These are phyloP conservation scores for Sporisorium graminicola DNA, from an alignment of 1,284 basidiomycete species.

Conservation along the genomic window DNA sequence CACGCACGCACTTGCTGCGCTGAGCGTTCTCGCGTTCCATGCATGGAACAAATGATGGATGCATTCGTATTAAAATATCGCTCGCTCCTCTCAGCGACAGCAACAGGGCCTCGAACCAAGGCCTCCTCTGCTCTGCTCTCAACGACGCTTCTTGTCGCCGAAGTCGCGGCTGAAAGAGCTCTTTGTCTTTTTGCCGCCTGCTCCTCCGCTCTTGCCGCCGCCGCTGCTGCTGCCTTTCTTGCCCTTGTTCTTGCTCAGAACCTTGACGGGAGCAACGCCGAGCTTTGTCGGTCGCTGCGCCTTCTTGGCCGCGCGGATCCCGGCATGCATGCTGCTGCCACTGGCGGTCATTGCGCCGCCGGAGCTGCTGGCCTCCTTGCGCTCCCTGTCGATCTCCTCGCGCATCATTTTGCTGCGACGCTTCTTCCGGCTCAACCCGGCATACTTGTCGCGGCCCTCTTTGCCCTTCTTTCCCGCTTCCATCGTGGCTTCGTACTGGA, in stretches of 20 bases:
- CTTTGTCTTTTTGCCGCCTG: constrained; percentile 31
- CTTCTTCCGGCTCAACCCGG: constrained; percentile 60
- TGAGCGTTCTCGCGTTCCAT: too few species aligned
- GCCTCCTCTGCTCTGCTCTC: too few species aligned
- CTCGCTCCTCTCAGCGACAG: background rate
- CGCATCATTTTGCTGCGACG: constrained; percentile 59
- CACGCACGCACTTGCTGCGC: too few species aligned
- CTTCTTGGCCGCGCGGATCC: constrained; percentile 64
- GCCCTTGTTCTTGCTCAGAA: constrained; percentile 30
- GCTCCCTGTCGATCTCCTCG: constrained; percentile 61
- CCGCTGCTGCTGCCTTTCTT: constrained; percentile 18
- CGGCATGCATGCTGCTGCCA: constrained; percentile 43
- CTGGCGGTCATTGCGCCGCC: constrained; percentile 22
- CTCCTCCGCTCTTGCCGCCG: background rate
- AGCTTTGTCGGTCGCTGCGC: constrained; percentile 58
- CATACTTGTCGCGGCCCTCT: constrained; percentile 42
- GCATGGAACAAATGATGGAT: too few species aligned
- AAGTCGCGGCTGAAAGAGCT: constrained; percentile 51
- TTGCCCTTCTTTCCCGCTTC: constrained; percentile 32
- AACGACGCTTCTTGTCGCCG: constrained; percentile 33
- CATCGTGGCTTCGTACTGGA: constrained; percentile 57
- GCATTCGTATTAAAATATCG: too few species aligned
- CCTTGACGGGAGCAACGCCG: constrained; percentile 47
- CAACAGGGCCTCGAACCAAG: too few species aligned
- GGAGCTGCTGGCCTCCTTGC: constrained; percentile 17